phyloP scores from a whole-genome alignment of 2,329 filamentous ascomycete genomes.

The Lachnellula cervina region DNA sequence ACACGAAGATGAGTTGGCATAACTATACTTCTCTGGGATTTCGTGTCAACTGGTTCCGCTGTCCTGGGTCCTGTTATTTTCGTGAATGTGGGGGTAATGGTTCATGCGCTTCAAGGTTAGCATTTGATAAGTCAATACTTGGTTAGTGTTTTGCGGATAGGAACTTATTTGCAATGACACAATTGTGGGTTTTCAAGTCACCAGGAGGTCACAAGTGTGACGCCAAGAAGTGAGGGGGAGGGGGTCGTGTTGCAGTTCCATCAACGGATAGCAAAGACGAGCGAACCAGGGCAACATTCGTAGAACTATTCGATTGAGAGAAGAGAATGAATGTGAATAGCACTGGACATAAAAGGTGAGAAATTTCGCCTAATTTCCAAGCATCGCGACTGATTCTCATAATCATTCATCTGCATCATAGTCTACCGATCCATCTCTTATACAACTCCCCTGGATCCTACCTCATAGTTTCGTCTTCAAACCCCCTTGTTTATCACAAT shows the following conservation, averaged over 20 bases:
- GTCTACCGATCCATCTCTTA: neutral
- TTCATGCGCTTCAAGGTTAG: too few species aligned
- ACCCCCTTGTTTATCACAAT: neutral
- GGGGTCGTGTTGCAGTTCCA: neutral
- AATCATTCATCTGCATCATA: neutral
- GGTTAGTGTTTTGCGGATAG: neutral
- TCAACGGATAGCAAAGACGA: neutral
- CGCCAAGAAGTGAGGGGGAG: neutral
- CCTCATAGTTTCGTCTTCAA: neutral
- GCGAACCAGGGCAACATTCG: neutral
- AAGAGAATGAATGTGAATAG: neutral
- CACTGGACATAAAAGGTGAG: neutral
- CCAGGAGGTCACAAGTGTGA: neutral
- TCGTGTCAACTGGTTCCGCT: too few species aligned
- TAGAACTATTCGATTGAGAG: neutral
- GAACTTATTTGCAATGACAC: neutral
- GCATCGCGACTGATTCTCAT: neutral
- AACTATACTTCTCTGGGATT: too few species aligned
- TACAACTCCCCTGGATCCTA: neutral
- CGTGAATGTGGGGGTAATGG: too few species aligned
- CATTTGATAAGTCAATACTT: neutral
- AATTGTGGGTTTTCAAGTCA: neutral
- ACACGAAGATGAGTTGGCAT: too few species aligned
- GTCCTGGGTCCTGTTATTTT: too few species aligned
- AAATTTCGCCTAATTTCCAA: neutral